Evolutionary conservation across 345 rosid species (phyloP), one percentile per base, ranked within the genome.

Genomic region (Eucalyptus cloeziana): DNA sequence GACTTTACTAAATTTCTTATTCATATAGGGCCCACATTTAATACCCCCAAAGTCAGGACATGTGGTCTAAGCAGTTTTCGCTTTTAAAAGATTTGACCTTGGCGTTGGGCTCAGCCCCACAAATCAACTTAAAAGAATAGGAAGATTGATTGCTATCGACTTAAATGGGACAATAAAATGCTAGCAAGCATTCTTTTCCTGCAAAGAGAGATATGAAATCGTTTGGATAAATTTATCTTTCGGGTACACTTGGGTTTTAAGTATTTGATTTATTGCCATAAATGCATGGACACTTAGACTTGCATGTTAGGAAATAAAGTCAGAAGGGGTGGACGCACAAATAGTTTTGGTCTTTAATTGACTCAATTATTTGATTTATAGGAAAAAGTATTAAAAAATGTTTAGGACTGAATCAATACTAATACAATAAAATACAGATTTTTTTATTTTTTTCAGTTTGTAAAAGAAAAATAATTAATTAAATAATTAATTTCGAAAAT

Each of bases 371-470:
- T 6, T 67, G 22, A 8, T 67, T 54, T 21, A 54, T 22, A 19
- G 4, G 4, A 22, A 21, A 21, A 21, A 54, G 10, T 58, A 10
- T 14, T 58, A 58, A 58, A 58, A 25, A 58, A 25, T 1, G 13
- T 24, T 25, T 25, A 11, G 14, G 0, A 7, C 1, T 8, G 0
- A 54, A 21, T 54, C 4, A 22, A 1, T 21, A 54, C 27, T 22
- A 8, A 54, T 54, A 54, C 5, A 54, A 54, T 22, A 22, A 0
- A 8, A 22, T 56, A 22, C 0, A 0, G 2, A 56, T 3, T 9
- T 56, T 24, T 9, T 56, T 22, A 24, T 56, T 7, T n/a, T n/a
- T n/a, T n/a, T 24, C 0, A 0, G 30, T 56, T 69, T 69, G 80
- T 40, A 69, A 17, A 69, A 33, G 43, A 16, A n/a, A n/a, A n/a